Percentiles rank a stretch among this genome's conserved stretches.
Conservation (phyloP, 2,329 filamentous ascomycete species). For the Monosporascus sp. region DNA sequence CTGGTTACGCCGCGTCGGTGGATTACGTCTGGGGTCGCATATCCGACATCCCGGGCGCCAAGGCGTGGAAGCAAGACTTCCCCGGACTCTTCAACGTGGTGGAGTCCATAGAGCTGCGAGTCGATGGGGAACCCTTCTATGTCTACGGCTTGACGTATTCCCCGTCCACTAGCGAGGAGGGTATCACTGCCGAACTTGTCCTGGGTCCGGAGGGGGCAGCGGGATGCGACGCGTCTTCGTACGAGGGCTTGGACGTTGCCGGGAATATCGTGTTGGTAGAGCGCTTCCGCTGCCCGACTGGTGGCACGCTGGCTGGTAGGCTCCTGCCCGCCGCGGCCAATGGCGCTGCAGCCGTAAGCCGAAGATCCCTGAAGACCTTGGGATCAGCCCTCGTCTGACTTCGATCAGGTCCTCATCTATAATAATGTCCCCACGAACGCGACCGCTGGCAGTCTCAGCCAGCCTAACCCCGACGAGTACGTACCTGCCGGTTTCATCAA, state of each 20-base stretch:
- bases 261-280: conserved; percentile 35
- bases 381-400: no score
- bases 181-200: conserved; percentile 34
- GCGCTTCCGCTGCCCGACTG: conserved; percentile 34
- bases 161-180: conserved; percentile 39
- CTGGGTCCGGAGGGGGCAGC: conserved; percentile 32
- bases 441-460: conserved; percentile 33
- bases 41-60: conserved; percentile 30
- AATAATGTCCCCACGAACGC: conserved; percentile 29
- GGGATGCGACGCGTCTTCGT: conserved; percentile 31
- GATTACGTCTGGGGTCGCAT: conserved; percentile 43
- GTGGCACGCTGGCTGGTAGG: conserved; percentile 32
- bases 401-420: conserved; percentile 31
- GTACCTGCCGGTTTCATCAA: conserved; percentile 36
- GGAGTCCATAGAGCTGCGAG: conserved; percentile 32
- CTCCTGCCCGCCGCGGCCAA: conserved; percentile 29
- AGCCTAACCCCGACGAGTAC: conserved; percentile 28
- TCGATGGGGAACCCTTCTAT: conserved; percentile 29
- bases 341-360: conserved; percentile 31
- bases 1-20: conserved; percentile 43
- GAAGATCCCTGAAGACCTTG: no score
- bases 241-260: conserved; percentile 31
- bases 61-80: conserved; percentile 43
- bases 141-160: conserved; percentile 40
- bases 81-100: conserved; percentile 37